phyloP scores from a whole-genome alignment of 768 basidiomycete genomes.

The Jaapia argillacea region DNA sequence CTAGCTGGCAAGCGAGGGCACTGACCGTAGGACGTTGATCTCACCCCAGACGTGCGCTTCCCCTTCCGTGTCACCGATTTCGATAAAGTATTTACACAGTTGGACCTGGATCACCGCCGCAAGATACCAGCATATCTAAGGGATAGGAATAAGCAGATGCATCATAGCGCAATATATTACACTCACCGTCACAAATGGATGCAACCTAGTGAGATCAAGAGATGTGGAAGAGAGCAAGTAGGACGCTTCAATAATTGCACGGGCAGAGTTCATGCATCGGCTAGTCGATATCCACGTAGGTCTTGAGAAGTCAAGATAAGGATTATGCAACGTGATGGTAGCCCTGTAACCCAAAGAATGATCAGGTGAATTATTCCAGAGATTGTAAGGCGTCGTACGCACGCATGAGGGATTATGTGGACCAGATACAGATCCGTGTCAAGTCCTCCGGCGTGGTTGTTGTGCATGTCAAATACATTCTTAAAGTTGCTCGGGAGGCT shows the following conservation, averaged over 20 bases:
- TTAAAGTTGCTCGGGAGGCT: conserved; percentile 61
- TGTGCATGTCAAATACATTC: conserved; percentile 51
- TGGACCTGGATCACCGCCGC: conserved; percentile 83
- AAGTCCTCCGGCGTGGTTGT: conserved; percentile 44
- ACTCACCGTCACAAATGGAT: conserved; percentile 74
- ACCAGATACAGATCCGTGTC: conserved; percentile 86
- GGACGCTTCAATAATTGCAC: conserved; percentile 63
- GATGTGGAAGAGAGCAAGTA: conserved; percentile 77
- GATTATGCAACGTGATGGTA: conserved; percentile 78
- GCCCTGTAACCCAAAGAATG: conserved; percentile 37
- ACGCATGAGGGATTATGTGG: conserved; percentile 82
- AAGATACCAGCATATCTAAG: conserved; percentile 83
- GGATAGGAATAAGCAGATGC: background rate
- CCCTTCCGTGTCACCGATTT: conserved; percentile 60
- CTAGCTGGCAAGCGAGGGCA: background rate
- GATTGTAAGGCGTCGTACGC: conserved; percentile 21
- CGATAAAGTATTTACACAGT: conserved; percentile 79
- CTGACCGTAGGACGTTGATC: conserved; percentile 73
- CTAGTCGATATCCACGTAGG: conserved; percentile 53
- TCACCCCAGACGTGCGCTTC: conserved; percentile 82
- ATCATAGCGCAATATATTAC: background rate
- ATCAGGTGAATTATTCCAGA: conserved; percentile 8
- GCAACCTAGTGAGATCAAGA: conserved; percentile 67
- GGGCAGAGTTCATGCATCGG: conserved; percentile 68
- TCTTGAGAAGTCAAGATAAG: conserved; percentile 69